Evolutionary conservation across 2,329 filamentous ascomycete species (phyloP), one percentile per base, ranked within the genome.

Genomic region (Neofusicoccum sp.): DNA sequence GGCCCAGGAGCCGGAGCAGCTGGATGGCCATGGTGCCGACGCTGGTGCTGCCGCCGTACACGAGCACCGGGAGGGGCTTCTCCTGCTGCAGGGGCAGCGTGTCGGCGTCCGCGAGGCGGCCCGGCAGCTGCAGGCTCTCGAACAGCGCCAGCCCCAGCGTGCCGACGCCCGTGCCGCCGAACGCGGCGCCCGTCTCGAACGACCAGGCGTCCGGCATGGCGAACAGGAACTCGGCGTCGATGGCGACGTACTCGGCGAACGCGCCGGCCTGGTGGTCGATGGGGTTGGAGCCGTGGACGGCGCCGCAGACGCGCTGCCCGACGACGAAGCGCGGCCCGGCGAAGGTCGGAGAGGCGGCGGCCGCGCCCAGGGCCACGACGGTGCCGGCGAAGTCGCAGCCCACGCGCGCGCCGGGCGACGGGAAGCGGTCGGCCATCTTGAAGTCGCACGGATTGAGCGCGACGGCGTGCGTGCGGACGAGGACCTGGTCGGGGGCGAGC

Each of bases 1-100:
- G 38, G 14, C 20, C 14, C 20, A n/a, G 38, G 30, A 43, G 44
- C 6, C n/a, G 16, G 6, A 61, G 34, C 16, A 81, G 43, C 64
- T 83, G 80, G 3, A 80, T 74, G 0, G 76, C 79, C 58, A 75
- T 67, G 0, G 76, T 77, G 0, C 80, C 81, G 0, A 71, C 75
- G 0, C 78, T 69, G 1, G 79, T 79, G 31, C 69, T 71, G 1
- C 79, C 82, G 1, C 80, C 81, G 47, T n/a, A 40, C n/a, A 40
- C n/a, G 9, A 40, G 14, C 36, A 40, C 36, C 11, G 9, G 11
- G 36, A 16, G 4, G 12, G 36, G 7, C 14, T 24, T 36, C 30
- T 7, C 14, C 14, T 9, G 9, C 9, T 9, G 8, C 3, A 9
- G 8, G 2, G 34, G 8, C 14, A n/a, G 8, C 34, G 8, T n/a